phyloP scores from a whole-genome alignment of 257 asterid genomes.

The Solanum lycopersicoides region DNA sequence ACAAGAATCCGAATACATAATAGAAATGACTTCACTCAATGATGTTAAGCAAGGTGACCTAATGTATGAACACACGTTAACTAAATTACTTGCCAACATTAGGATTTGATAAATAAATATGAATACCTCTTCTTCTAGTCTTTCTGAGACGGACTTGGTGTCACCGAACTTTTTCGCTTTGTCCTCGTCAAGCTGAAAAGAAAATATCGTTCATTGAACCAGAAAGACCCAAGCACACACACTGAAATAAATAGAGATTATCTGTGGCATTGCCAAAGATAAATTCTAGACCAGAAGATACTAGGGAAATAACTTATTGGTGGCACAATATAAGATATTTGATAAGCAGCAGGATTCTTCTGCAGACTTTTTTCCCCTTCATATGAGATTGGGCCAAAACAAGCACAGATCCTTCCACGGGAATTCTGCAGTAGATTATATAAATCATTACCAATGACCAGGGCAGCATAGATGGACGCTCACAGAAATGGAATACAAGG shows the following conservation, averaged over 20 bases:
- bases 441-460: not conserved
- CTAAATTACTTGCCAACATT: not conserved
- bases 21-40: not conserved
- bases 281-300: constrained; percentile 13
- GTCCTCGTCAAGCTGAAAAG: constrained; percentile 61
- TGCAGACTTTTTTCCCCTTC: constrained; percentile 51
- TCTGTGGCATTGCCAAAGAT: not conserved
- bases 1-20: not conserved
- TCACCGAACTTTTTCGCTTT: constrained; percentile 50
- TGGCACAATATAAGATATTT: constrained; percentile 63
- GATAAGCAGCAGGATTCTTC: constrained; percentile 62
- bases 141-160: constrained; percentile 59
- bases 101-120: not conserved
- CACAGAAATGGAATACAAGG: not conserved
- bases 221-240: not conserved
- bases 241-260: not conserved
- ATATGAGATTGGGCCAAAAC: constrained; percentile 70
- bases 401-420: constrained; percentile 74
- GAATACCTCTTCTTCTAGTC: constrained; percentile 76
- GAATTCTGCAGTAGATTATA: constrained; percentile 44
- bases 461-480: not conserved
- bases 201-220: constrained; percentile 4
- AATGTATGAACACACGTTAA: not conserved
- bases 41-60: not conserved
- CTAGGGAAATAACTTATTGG: constrained; percentile 57